phyloP scores from a whole-genome alignment of 1,284 basidiomycete genomes.

The Fomitopsis palustris region DNA sequence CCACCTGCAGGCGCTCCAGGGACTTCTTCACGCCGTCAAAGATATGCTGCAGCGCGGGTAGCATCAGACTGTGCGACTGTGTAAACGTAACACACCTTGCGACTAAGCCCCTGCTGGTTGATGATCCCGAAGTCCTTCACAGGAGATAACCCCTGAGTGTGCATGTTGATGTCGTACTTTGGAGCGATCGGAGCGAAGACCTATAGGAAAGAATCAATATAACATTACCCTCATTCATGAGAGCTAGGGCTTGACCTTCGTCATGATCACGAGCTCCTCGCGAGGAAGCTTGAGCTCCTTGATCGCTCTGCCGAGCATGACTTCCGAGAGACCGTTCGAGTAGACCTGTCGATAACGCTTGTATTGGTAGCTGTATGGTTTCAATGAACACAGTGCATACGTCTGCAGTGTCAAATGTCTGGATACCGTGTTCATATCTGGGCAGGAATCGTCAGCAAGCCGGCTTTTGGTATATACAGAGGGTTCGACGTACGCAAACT shows the following conservation, averaged over 20 bases:
- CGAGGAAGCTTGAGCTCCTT: slow-evolving; percentile 51
- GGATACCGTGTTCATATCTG: slow-evolving; percentile 39
- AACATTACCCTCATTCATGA: too few species aligned
- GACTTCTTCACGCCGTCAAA: slow-evolving; percentile 41
- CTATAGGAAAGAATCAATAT: too few species aligned
- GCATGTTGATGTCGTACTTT: slow-evolving; percentile 39
- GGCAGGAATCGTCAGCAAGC: background rate
- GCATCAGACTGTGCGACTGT: too few species aligned
- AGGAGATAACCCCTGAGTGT: background rate
- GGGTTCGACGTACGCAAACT: slow-evolving; percentile 29
- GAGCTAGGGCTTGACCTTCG: slow-evolving; percentile 35
- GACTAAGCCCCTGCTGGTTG: slow-evolving; percentile 35
- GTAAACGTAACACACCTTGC: slow-evolving; percentile 38
- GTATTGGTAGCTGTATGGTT: too few species aligned
- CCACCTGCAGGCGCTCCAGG: slow-evolving; percentile 37
- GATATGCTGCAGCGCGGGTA: slow-evolving; percentile 39
- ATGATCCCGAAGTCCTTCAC: slow-evolving; percentile 27
- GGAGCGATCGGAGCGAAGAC: slow-evolving; percentile 11
- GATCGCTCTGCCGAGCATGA: slow-evolving; percentile 57
- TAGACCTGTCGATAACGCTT: slow-evolving; percentile 35
- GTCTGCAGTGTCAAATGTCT: slow-evolving; percentile 50
- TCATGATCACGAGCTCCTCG: slow-evolving; percentile 54
- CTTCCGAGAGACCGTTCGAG: slow-evolving; percentile 47
- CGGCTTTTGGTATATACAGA: too few species aligned
- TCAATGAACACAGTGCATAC: slow-evolving; percentile 18